These are phyloP conservation scores for Maudiozyma serrabonitensis DNA, from an alignment of 805 yeast species.

Conservation along the genomic window DNA sequence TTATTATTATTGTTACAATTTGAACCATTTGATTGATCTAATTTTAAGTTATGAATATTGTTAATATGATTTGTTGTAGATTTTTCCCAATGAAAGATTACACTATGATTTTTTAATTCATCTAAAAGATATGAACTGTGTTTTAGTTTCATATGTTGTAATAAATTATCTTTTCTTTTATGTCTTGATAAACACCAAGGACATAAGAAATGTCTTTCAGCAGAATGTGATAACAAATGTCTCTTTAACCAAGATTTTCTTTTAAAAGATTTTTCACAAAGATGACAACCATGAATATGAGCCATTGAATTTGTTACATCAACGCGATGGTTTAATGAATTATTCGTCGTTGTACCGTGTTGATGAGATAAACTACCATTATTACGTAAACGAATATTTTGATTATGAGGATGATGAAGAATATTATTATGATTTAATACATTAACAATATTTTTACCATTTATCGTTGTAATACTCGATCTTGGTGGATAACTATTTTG, in stretches of 20 bases:
- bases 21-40: neutral
- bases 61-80: neutral
- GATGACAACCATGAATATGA: conserved; percentile 20
- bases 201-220: conserved; percentile 24
- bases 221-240: conserved; percentile 26
- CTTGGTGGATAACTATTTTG: neutral
- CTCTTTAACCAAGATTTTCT: conserved; percentile 30
- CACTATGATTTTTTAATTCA: conserved; percentile 9
- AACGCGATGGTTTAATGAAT: neutral
- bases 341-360: neutral
- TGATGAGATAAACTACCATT: neutral
- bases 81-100: conserved; percentile 4
- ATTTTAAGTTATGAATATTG: neutral
- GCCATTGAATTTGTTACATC: neutral
- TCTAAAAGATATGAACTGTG: conserved; percentile 21
- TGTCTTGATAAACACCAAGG: conserved; percentile 29
- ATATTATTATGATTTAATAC: neutral
- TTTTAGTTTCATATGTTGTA: conserved; percentile 28
- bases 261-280: conserved; percentile 25
- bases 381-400: neutral
- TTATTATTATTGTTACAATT: neutral
- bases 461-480: neutral
- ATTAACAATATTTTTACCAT: neutral
- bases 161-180: conserved; percentile 27
- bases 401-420: neutral